These are phyloP conservation scores for Oryza meridionalis DNA, from an alignment of 176 grass and related monocot genomes.

Conservation along the genomic window DNA sequence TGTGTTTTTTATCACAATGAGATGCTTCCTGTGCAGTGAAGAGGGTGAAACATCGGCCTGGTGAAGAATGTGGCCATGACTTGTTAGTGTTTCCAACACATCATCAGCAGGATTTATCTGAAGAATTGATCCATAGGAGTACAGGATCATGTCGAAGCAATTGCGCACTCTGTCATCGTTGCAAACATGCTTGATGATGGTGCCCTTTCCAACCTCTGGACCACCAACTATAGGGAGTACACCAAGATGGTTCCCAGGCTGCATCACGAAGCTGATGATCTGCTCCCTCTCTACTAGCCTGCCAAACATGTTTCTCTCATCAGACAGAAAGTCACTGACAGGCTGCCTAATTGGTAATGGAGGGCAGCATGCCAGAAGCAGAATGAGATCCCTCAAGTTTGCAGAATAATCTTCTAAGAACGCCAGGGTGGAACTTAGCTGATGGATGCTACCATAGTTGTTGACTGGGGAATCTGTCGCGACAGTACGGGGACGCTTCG, in stretches of 20 bases:
- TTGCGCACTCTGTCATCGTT: slow-evolving; percentile 32
- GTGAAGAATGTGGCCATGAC: not conserved
- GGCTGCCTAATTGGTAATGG: not conserved
- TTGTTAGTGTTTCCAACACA: not conserved
- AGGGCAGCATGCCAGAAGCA: slow-evolving; percentile 35
- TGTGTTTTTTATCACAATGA: slow-evolving; percentile 13
- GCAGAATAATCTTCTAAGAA: slow-evolving; percentile 12
- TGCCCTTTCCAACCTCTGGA: slow-evolving; percentile 40
- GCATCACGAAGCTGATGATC: slow-evolving; percentile 43
- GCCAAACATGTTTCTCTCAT: slow-evolving; percentile 36
- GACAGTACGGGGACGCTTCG: slow-evolving; percentile 17
- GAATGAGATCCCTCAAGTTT: slow-evolving; percentile 39
- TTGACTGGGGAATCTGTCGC: not conserved
- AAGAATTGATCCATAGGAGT: slow-evolving; percentile 32
- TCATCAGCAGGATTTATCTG: not conserved
- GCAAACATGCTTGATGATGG: slow-evolving; percentile 38
- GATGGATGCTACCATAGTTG: not conserved
- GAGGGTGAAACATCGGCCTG: not conserved
- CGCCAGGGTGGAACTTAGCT: slow-evolving; percentile 5
- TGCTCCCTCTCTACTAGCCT: slow-evolving; percentile 39
- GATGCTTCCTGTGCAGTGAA: not conserved
- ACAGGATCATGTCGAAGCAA: slow-evolving; percentile 28
- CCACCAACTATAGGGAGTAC: slow-evolving; percentile 31
- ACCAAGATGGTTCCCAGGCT: slow-evolving; percentile 8
- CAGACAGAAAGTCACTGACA: not conserved